Evolutionary conservation across 129 eudicot genomes (phyloP).

Genomic region (Centrapalus pauciflorus): DNA sequence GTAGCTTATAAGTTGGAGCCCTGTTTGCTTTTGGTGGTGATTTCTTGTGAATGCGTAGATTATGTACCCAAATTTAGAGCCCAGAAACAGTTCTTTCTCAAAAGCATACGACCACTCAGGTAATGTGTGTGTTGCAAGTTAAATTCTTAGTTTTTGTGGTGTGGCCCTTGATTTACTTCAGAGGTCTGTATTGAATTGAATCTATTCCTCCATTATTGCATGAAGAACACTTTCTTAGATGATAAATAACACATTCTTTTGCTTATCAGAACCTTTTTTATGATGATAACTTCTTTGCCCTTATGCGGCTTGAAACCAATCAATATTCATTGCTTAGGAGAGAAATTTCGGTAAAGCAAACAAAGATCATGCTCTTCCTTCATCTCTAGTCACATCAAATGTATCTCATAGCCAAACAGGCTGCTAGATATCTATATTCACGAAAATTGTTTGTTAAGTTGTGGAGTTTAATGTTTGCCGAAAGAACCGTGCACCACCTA

Average conservation of each 20-base stretch:
- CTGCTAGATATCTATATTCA: not conserved
- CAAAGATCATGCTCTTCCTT: conserved; percentile 4
- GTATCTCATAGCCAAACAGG: conserved; percentile 12
- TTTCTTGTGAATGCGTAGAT: not conserved
- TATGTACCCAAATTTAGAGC: not conserved
- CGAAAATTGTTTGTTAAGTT: not conserved
- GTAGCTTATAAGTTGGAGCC: not conserved
- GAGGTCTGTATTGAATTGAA: not conserved
- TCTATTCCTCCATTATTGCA: not conserved
- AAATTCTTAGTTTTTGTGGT: not conserved
- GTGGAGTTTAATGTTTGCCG: too few relatives aligned
- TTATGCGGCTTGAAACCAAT: not conserved
- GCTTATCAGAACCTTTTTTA: conserved; percentile 6
- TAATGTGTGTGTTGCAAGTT: not conserved
- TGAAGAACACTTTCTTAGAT: not conserved
- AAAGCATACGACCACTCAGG: not conserved
- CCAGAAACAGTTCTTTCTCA: not conserved
- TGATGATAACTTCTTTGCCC: not conserved
- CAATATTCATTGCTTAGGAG: not conserved
- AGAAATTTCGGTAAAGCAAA: not conserved
- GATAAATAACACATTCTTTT: not conserved
- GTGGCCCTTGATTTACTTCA: not conserved
- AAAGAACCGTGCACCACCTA: too few relatives aligned
- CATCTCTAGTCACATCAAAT: not conserved
- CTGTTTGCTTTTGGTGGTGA: not conserved